Evolutionary conservation across 345 rosid genomes (phyloP), one percentile per base, ranked within the genome.

Genomic region (Draba incana): DNA sequence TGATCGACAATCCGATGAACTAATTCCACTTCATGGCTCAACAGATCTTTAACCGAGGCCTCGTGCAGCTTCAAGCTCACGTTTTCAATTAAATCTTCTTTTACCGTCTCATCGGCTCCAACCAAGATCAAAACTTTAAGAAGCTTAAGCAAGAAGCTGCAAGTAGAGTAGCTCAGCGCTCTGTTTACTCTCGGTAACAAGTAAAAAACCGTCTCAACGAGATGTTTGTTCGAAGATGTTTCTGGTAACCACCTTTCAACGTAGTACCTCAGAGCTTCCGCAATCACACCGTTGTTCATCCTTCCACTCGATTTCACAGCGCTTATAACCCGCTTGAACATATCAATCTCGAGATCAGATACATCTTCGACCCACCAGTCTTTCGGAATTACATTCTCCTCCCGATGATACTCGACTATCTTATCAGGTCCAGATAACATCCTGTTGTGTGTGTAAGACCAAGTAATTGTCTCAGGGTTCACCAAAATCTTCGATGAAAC

Each of bases 301-400:
- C 88, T 83, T 42, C 92, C 97, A 74, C 90, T 93, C 0, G 89
- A 85, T 56, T 81, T 93, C 45, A 88, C 85, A 68, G 82, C 69
- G 48, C 70, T 35, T 68, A 93, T 82, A 15, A 90, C 88, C 70
- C 79, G 77, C 77, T 90, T 84, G 63, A 84, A 93, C 63, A 86
- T 80, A 80, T 83, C 88, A 64, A 90, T 80, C 58, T 90, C 96
- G 6, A 93, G 84, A 68, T 88, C 98, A 47, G 89, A 87, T 15
- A 86, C 65, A 81, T 90, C 98, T 87, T 93, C 98, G 2, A 88
- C 92, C 98, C 98, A 93, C 98, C 97, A 93, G 76, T 93, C 98
- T 66, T 78, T 82, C 0, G 98, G 97, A 73, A 92, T 83, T 39
- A 57, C 66, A 56, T 15, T 69, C 71, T 80, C 80, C 62, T 82